phyloP scores from a whole-genome alignment of 805 yeast species.

The Candida awuae region DNA sequence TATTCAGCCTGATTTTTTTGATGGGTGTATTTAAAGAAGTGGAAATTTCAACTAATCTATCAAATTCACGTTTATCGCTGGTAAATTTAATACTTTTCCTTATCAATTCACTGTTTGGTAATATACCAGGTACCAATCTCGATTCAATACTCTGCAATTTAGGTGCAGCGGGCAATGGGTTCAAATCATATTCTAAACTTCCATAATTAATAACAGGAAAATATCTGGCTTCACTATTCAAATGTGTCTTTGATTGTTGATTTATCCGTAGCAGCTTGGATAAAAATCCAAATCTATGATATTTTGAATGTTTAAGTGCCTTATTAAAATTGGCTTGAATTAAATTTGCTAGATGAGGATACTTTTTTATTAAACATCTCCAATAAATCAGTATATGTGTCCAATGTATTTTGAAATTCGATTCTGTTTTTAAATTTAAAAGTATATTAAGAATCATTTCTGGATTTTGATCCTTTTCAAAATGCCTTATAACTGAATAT shows the following conservation, averaged over 20 bases:
- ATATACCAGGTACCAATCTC: constrained; percentile 20
- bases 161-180: constrained; percentile 12
- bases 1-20: constrained; percentile 12
- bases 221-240: constrained; percentile 2
- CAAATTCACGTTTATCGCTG: constrained; percentile 12
- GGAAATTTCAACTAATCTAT: constrained; percentile 13
- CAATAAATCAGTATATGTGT: constrained; percentile 17
- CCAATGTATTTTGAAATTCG: constrained; percentile 14
- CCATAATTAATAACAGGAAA: constrained; percentile 10
- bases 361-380: constrained; percentile 15
- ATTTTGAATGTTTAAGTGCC: constrained; percentile 6
- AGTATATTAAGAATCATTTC: constrained; percentile 17
- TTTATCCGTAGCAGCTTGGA: constrained; percentile 6
- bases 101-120: constrained; percentile 17
- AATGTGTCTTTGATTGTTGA: neutral
- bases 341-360: constrained; percentile 16
- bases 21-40: neutral
- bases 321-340: constrained; percentile 15
- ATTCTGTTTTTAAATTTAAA: constrained; percentile 23
- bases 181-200: constrained; percentile 4
- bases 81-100: constrained; percentile 13
- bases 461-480: constrained; percentile 16
- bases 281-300: constrained; percentile 9
- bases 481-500: constrained; percentile 15
- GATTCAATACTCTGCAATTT: constrained; percentile 18